phyloP scores from a whole-genome alignment of 1,139 yeast species.

The Pichia inconspicua region DNA sequence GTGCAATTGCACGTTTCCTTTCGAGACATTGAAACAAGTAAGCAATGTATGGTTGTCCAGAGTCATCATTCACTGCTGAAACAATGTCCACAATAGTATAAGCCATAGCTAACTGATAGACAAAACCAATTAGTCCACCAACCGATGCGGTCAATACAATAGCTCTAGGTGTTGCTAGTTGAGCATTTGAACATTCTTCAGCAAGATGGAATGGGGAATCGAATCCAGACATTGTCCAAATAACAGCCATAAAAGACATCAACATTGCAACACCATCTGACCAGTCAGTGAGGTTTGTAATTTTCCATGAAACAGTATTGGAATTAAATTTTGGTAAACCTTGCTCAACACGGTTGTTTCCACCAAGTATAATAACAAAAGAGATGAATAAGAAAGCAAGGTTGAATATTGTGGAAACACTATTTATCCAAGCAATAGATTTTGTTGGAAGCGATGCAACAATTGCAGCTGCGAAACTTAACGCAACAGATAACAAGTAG shows the following conservation, averaged over 20 bases:
- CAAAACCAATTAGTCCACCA: constrained; percentile 58
- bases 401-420: constrained; percentile 47
- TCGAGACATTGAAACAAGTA: constrained; percentile 47
- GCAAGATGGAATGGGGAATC: constrained; percentile 70
- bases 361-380: constrained; percentile 52
- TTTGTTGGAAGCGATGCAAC: constrained; percentile 46
- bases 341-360: constrained; percentile 35
- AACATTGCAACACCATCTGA: constrained; percentile 57
- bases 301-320: constrained; percentile 47
- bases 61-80: constrained; percentile 42
- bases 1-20: constrained; percentile 39
- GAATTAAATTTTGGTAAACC: constrained; percentile 43
- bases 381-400: constrained; percentile 46
- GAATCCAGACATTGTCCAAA: constrained; percentile 74
- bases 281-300: constrained; percentile 58
- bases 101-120: constrained; percentile 58
- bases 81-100: constrained; percentile 52
- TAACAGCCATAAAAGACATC: constrained; percentile 55
- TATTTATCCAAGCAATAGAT: constrained; percentile 50
- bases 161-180: constrained; percentile 52
- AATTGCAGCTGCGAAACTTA: constrained; percentile 43
- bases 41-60: constrained; percentile 63
- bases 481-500: constrained; percentile 44
- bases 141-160: constrained; percentile 53
- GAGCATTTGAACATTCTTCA: constrained; percentile 64